Conservation (phyloP, 106 monocot species). For the Dendrobium huoshanense region DNA sequence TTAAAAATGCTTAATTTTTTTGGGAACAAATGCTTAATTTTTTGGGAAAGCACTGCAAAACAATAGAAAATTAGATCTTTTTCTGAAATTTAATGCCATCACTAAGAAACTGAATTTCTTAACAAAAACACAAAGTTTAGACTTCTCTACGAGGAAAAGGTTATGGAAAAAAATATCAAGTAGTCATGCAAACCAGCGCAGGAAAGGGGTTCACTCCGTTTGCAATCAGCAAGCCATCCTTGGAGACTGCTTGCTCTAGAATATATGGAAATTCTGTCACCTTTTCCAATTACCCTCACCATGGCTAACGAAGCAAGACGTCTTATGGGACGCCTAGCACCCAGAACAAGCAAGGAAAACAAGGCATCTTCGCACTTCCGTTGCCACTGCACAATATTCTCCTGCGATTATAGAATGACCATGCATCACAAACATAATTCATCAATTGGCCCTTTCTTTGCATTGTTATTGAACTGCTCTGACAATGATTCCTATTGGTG, state of each 20-base stretch:
- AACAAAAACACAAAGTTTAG: background rate
- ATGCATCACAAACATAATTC: background rate
- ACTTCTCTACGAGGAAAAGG: background rate
- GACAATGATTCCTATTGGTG: background rate
- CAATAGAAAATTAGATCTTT: background rate
- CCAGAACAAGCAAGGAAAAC: constrained; percentile 67
- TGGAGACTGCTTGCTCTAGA: constrained; percentile 89
- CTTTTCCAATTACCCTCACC: constrained; percentile 77
- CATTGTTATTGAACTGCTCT: background rate
- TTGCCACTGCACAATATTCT: constrained; percentile 74
- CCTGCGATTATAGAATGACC: constrained; percentile 31
- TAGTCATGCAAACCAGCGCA: constrained; percentile 52
- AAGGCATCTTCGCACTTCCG: constrained; percentile 98
- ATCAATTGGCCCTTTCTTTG: background rate
- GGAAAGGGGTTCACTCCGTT: constrained; percentile 65
- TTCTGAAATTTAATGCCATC: background rate
- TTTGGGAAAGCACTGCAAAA: background rate
- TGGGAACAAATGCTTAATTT: background rate
- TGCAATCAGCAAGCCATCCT: constrained; percentile 87
- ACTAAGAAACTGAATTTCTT: background rate
- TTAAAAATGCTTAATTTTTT: background rate
- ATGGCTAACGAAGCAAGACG: constrained; percentile 80
- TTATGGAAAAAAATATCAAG: background rate
- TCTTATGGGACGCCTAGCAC: constrained; percentile 73
- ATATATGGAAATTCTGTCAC: constrained; percentile 83